Percentiles rank a stretch among this genome's conserved stretches.
Conservation (phyloP, 805 yeast species). For the Candida broadrunensis region DNA sequence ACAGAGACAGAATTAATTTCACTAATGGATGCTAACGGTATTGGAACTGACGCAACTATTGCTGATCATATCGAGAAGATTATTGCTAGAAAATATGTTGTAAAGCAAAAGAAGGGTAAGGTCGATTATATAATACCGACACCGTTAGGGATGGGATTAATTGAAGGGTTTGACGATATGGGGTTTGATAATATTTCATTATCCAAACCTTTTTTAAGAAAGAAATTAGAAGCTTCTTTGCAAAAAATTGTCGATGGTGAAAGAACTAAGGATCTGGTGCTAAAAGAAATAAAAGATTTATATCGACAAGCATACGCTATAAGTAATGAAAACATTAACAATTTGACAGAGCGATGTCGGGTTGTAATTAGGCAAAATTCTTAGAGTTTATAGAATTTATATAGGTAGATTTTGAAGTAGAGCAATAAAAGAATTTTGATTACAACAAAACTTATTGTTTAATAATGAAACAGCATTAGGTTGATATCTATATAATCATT, state of each 20-base stretch:
- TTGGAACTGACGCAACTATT: slow-evolving; percentile 98
- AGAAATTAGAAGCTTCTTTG: slow-evolving; percentile 67
- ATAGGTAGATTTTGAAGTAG: no score
- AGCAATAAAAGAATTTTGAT: no score
- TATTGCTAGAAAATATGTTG: slow-evolving; percentile 61
- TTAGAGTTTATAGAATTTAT: not conserved
- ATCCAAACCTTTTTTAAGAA: slow-evolving; percentile 85
- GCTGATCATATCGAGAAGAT: slow-evolving; percentile 95
- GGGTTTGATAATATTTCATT: slow-evolving; percentile 59
- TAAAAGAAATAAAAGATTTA: slow-evolving; percentile 29
- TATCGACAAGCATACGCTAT: slow-evolving; percentile 47
- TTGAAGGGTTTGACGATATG: slow-evolving; percentile 81
- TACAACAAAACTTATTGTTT: no score
- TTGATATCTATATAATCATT: no score
- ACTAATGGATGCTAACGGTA: slow-evolving; percentile 94
- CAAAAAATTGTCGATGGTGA: slow-evolving; percentile 67
- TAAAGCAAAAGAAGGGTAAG: slow-evolving; percentile 36
- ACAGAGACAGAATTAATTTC: slow-evolving; percentile 92
- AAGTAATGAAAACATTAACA: slow-evolving; percentile 39
- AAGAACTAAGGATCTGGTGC: slow-evolving; percentile 50
- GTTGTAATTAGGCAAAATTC: slow-evolving; percentile 3
- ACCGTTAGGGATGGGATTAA: slow-evolving; percentile 77
- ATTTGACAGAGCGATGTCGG: slow-evolving; percentile 25
- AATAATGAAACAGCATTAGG: no score
- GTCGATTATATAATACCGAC: slow-evolving; percentile 67